Percentiles rank a stretch among this genome's conserved stretches.
phyloP scores from a whole-genome alignment of 257 asterid species.

The Cynanchum wilfordii region DNA sequence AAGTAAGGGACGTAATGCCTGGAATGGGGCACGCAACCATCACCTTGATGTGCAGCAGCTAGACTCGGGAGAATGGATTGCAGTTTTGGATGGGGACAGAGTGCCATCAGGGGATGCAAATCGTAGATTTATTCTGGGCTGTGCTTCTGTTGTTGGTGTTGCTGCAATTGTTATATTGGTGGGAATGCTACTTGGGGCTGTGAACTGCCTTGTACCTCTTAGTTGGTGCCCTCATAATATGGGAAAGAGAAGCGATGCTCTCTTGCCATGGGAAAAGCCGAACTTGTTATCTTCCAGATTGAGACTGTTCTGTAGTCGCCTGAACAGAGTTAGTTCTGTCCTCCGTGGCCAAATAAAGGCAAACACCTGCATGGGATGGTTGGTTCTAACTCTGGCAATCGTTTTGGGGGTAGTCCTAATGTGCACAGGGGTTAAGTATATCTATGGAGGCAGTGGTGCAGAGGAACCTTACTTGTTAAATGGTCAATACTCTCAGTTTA shows the following conservation, averaged over 20 bases:
- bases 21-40: constrained; percentile 91
- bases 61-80: constrained; percentile 79
- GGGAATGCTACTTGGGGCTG: constrained; percentile 75
- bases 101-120: constrained; percentile 73
- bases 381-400: constrained; percentile 37
- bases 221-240: constrained; percentile 85
- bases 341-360: constrained; percentile 60
- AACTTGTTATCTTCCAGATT: constrained; percentile 50
- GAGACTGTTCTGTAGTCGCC: constrained; percentile 62
- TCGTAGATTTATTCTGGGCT: constrained; percentile 63
- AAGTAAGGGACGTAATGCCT: constrained; percentile 64
- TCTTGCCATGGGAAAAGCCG: constrained; percentile 53
- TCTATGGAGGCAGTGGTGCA: constrained; percentile 83
- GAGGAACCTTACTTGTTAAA: constrained; percentile 67
- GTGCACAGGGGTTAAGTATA: constrained; percentile 55
- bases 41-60: constrained; percentile 88
- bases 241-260: constrained; percentile 79
- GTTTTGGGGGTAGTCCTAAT: constrained; percentile 29
- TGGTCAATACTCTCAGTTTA: constrained; percentile 82
- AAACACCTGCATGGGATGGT: constrained; percentile 40
- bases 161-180: constrained; percentile 43
- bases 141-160: constrained; percentile 49
- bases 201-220: constrained; percentile 63
- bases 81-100: constrained; percentile 77
- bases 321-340: constrained; percentile 50